Evolutionary conservation across 305 asterid species (phyloP), one percentile per base, ranked within the genome.

Genomic region (Rubia balearica): DNA sequence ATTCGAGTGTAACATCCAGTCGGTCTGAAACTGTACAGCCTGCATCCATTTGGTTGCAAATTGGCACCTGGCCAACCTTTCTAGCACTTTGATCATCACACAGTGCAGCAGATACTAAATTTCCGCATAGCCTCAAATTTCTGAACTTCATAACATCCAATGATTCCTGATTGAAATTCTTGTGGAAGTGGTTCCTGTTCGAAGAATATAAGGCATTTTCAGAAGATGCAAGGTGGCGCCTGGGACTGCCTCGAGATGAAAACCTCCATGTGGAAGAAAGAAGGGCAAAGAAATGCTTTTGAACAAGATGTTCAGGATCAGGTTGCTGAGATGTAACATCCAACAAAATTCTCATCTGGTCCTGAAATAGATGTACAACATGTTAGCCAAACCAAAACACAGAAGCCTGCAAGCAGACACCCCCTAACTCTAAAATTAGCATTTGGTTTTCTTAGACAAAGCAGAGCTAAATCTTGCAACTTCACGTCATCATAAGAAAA

Each of bases 231-330:
- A 62, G 70, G n/a, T 57, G 73, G 59, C 74, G 79, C 65, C 73
- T 78, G 67, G 71, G 80, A 73, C 67, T 78, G 76, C 79, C 74
- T 70, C 66, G 73, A 45, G 85, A 81, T 42, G 71, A 74, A 73
- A 74, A 80, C 79, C 83, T 90, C 98, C 96, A 89, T 71, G 82
- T 78, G 61, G 90, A 83, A 77, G 94, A 88, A 70, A 91, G 85
- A 77, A 87, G 77, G 73, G 90, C 84, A 76, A 85, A 81, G 85
- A 90, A 90, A 81, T 95, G 99, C 70, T 81, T 87, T 75, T 86
- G 97, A 79, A 89, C 77, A 66, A 88, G 95, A 22, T 84, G 88
- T 73, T 90, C 99, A 65, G 83, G 83, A 83, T 90, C 97, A 66
- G 90, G 87, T 61, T 80, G 75, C 79, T 85, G 89, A 72, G 95